Conservation (phyloP, 2,329 filamentous ascomycete species). For the Fonsecaea multimorphosa region DNA sequence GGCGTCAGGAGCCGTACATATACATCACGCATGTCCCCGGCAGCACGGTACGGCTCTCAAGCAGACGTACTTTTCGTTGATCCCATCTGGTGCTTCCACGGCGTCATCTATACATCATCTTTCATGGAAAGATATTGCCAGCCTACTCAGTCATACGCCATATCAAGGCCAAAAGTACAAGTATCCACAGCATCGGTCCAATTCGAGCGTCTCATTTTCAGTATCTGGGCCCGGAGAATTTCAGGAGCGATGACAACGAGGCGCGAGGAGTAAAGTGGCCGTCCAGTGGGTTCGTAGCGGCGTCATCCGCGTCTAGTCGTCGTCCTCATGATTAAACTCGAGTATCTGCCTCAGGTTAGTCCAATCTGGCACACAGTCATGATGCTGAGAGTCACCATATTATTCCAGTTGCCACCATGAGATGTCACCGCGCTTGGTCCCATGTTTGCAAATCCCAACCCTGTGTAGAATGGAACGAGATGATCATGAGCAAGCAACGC, state of each 20-base stretch:
- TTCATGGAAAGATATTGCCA: background rate
- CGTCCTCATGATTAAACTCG: conserved; percentile 25
- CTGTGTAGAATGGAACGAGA: conserved; percentile 75
- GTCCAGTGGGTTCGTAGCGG: background rate
- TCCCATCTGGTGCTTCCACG: background rate
- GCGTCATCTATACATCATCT: background rate
- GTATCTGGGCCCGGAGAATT: background rate
- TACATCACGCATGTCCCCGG: background rate
- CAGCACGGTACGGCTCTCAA: background rate
- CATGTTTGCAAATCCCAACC: conserved; percentile 72
- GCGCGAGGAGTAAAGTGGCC: background rate
- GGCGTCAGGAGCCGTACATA: background rate
- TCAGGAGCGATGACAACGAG: background rate
- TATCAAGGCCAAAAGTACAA: background rate
- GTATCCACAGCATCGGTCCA: background rate
- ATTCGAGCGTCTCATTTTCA: background rate
- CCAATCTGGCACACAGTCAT: background rate
- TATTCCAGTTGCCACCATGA: conserved; percentile 79
- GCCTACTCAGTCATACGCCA: background rate
- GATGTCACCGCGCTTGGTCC: conserved; percentile 74
- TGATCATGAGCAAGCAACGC: conserved; percentile 78
- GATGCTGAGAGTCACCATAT: conserved; percentile 67
- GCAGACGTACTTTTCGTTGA: background rate
- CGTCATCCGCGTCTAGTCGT: conserved; percentile 17
- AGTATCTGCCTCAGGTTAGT: conserved; percentile 20